phyloP scores from a whole-genome alignment of 1,284 basidiomycete species.

The Fomes fomentarius region DNA sequence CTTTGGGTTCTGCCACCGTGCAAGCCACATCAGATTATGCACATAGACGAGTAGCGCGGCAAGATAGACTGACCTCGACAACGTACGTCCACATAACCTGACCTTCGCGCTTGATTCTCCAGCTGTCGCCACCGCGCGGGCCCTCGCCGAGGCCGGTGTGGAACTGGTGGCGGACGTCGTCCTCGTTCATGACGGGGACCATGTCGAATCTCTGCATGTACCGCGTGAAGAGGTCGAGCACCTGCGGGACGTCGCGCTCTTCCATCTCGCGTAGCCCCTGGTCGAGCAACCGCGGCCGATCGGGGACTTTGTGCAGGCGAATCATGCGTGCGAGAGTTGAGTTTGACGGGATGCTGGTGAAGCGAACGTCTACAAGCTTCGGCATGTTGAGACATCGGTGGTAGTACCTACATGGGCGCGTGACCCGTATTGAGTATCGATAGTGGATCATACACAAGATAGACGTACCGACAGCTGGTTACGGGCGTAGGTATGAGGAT shows the following conservation, averaged over 20 bases:
- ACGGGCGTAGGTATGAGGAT: slow-evolving; percentile 91
- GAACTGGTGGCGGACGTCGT: slow-evolving; percentile 89
- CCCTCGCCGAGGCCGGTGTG: slow-evolving; percentile 82
- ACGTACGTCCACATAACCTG: slow-evolving; percentile 98
- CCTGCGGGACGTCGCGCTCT: slow-evolving; percentile 74
- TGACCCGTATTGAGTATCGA: background rate
- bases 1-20: slow-evolving; percentile 66
- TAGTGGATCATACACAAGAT: background rate
- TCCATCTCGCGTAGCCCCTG: slow-evolving; percentile 88
- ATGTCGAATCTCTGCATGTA: slow-evolving; percentile 92
- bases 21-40: background rate
- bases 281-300: slow-evolving; percentile 46
- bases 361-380: slow-evolving; percentile 92
- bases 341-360: slow-evolving; percentile 84
- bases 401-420: slow-evolving; percentile 66
- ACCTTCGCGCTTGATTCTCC: slow-evolving; percentile 58
- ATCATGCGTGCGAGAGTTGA: slow-evolving; percentile 90
- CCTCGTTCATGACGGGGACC: slow-evolving; percentile 76
- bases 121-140: slow-evolving; percentile 33
- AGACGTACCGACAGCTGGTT: slow-evolving; percentile 71
- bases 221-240: slow-evolving; percentile 73
- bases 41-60: background rate
- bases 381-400: slow-evolving; percentile 92
- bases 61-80: slow-evolving; percentile 70
- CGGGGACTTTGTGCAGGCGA: slow-evolving; percentile 69